Evolutionary conservation across 176 grass and related monocot genomes (phyloP).

Genomic region (Musa schizocarpa): DNA sequence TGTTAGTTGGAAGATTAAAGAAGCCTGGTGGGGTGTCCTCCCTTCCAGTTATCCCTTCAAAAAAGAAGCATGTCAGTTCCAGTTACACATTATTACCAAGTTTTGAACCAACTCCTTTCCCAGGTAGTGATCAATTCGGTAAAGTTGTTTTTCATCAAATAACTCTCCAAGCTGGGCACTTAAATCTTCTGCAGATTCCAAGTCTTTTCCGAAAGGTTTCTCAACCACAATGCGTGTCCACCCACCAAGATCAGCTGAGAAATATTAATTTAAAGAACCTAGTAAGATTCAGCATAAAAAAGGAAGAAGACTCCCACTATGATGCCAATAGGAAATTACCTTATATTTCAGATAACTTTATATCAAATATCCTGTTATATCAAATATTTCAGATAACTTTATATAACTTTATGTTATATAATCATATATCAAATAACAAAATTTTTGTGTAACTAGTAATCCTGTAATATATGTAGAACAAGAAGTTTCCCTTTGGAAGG

Average conservation of each 20-base stretch:
- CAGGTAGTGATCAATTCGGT: conserved; percentile 23
- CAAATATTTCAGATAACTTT: no score
- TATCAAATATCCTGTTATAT: no score
- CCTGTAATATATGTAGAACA: background rate
- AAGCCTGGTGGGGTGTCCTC: background rate
- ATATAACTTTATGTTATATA: no score
- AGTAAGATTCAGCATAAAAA: background rate
- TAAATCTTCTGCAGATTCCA: conserved; percentile 18
- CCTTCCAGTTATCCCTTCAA: background rate
- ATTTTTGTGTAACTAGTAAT: background rate
- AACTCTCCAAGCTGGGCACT: conserved; percentile 17
- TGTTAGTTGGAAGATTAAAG: background rate
- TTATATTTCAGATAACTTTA: no score
- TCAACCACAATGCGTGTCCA: conserved; percentile 16
- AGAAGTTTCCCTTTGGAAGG: background rate
- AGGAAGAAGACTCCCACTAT: background rate
- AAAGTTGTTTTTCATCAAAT: conserved; percentile 16
- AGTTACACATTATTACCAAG: conserved; percentile 17
- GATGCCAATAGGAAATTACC: background rate
- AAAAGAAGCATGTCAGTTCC: background rate
- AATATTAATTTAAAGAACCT: background rate
- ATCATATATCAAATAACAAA: background rate
- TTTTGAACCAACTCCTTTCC: conserved; percentile 26
- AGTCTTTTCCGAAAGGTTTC: conserved; percentile 19
- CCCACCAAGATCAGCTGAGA: conserved; percentile 10